Base-by-base conservation (phyloP, 257 asterid species). In the Nicotiana attenuata region DNA sequence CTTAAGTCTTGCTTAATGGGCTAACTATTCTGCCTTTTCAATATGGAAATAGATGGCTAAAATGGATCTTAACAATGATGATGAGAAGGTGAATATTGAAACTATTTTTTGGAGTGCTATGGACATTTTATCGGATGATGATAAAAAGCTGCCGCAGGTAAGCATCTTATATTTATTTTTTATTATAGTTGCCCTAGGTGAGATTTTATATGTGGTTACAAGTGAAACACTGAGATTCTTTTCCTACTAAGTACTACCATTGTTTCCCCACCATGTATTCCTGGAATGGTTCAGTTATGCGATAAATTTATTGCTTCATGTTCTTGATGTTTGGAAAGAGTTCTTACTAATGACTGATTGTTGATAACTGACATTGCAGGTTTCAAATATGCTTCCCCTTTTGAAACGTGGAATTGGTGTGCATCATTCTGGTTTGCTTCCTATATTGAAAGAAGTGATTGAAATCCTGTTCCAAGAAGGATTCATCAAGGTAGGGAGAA, bases 391-490 rank as follows among this genome's bases (percentile, higher is more conserved):
- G 98, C 91, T 96, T 82, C 99, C 99, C 55, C 81, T 94, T 73
- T 87, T 96, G 90, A 94, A 94, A 89, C 93, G 99, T 77, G 99
- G 99, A 60, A 96, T 94, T 71, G 98, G 98, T 47, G 98, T 96
- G 59, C 99, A 96, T 89, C 99, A 96, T 88, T 96, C 99, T 89
- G 98, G 99, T 64, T 90, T 96, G 90, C 97, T 96, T 83, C 99
- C 99, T 79, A 96, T 96, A 87, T 85, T 96, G 64, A 96, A 96
- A 91, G 99, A 96, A 89, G 98, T 94, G 69, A 94, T 96, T 82
- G 99, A 96, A 88, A 94, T 96, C 82, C 85, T 96, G 86, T 96
- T 96, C 90, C 99, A 96, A 87, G 99, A 96, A 93, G 98, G 99
- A 45, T 86, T 92, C 67, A 93, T 96, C 84, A 96, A 96, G 99